Base-by-base conservation (phyloP, 2,329 filamentous ascomycete species). In the Pezicula carpinea region DNA sequence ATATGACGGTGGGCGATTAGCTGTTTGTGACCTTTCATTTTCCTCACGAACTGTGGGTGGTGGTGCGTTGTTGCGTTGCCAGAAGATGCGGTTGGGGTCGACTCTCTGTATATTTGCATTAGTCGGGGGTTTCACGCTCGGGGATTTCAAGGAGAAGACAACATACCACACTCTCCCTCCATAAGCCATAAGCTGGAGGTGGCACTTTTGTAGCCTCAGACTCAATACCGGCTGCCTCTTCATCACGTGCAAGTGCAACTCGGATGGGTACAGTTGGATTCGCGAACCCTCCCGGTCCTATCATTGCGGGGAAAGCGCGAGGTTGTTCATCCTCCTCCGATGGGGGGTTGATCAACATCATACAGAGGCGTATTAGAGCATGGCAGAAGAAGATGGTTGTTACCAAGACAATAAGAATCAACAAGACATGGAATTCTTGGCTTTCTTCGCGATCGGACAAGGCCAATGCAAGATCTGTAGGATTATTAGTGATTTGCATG, bases 131-230 rank as follows among this genome's bases (percentile, higher is more conserved):
- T 19, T 38, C 23, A 7, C 19, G 21, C 5, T 29, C 18, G 29
- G 8, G 46, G 17, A 36, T 22, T 31, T n/a, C 53, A 43, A 8
- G n/a, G 38, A 8, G 32, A 19, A 15, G 15, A 21, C 15, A 40
- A 81, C 83, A 66, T 76, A 88, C 84, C 66, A 93, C 87, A 59
- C 85, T 92, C 64, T 84, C 83, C 44, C 89, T 76, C 87, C 89
- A 95, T 1, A 89, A 70, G 0, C 90, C 90, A 62, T 96, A 96
- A 2, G 89, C 89, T 0, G 91, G 90, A 4, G 91, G 90, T 7
- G 82, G 80, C 17, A 75, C 54, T 57, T 82, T 82, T 35, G 70
- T 68, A 0, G 76, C 69, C 49, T 80, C 76, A 43, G 72, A 77
- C 47, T 79, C 74, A 44, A 74, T 64, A 3, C 76, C 78, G 2